Percentiles rank a stretch among this genome's conserved stretches.
Conservation (phyloP, 257 asterid genomes). For the Fraxinus cuspidata region DNA sequence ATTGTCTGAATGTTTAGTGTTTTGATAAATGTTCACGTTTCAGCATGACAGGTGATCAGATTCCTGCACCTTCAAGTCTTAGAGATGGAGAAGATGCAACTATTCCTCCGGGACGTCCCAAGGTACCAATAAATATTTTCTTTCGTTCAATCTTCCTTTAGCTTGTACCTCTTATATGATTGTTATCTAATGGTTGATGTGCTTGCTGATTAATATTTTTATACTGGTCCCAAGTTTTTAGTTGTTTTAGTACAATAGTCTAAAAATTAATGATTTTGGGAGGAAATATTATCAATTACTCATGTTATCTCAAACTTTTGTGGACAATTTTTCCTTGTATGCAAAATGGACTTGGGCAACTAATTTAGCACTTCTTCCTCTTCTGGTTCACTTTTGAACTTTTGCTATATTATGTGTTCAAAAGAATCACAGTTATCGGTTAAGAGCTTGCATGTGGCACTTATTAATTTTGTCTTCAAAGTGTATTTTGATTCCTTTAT, state of each 20-base stretch:
- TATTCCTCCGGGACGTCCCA: constrained; percentile 57
- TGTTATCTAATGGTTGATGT: constrained; percentile 18
- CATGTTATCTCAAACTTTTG: neutral
- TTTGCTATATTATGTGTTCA: neutral
- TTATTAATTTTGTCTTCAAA: neutral
- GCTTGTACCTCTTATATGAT: constrained; percentile 10
- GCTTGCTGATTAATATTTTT: constrained; percentile 20
- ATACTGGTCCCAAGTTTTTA: constrained; percentile 11
- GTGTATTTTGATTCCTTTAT: neutral
- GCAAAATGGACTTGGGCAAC: neutral
- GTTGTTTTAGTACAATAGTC: constrained; percentile 2
- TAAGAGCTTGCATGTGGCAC: neutral
- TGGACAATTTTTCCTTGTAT: neutral
- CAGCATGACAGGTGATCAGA: constrained; percentile 96
- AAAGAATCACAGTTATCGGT: neutral
- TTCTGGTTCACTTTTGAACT: neutral
- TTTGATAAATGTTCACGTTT: constrained; percentile 36
- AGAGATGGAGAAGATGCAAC: constrained; percentile 83
- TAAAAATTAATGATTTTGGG: neutral
- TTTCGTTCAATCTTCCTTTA: constrained; percentile 22
- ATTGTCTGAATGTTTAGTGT: constrained; percentile 1
- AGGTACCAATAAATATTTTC: constrained; percentile 49
- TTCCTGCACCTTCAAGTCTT: constrained; percentile 85
- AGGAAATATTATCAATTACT: neutral
- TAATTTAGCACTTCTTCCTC: neutral